A percentile compares a stretch with the other conserved stretches of the same genome.
Conservation (phyloP, 371 early-diverging fungal genomes). For the Mycotypha africana region DNA sequence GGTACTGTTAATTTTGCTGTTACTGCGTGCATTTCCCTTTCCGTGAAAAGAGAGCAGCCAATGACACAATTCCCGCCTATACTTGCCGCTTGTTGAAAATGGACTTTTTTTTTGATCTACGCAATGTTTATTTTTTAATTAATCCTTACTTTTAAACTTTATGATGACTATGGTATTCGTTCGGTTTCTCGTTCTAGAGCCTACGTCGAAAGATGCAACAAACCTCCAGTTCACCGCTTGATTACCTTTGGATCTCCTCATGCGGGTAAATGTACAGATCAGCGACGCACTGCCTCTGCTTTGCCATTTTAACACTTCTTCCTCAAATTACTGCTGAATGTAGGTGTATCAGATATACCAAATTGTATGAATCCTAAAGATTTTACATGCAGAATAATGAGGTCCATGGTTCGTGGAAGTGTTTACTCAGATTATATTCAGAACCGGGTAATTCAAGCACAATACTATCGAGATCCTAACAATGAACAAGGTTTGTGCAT, state of each 20-base stretch:
- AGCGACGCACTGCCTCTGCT: no score
- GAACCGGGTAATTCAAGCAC: constrained; percentile 83
- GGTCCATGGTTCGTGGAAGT: constrained; percentile 58
- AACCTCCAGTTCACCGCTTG: constrained; percentile 68
- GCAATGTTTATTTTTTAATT: no score
- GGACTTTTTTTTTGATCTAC: no score
- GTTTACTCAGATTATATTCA: constrained; percentile 82
- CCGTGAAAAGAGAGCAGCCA: no score
- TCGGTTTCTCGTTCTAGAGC: no score
- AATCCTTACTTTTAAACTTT: no score
- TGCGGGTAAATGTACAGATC: constrained; percentile 31
- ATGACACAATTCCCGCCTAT: no score
- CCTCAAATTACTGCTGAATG: neutral
- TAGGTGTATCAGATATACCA: constrained; percentile 81
- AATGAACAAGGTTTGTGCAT: constrained; percentile 50
- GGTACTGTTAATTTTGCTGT: constrained; percentile 21
- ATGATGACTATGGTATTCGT: no score
- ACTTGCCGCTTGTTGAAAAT: no score
- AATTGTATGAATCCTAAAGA: constrained; percentile 57
- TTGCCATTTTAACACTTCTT: no score
- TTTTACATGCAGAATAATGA: constrained; percentile 60
- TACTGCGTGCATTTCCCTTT: no score
- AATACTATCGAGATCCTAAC: constrained; percentile 78
- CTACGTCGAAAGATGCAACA: constrained; percentile 77
- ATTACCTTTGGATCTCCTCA: constrained; percentile 90